Conservation (phyloP, 2,329 filamentous ascomycete genomes). For the Trematosphaeria pertusa region DNA sequence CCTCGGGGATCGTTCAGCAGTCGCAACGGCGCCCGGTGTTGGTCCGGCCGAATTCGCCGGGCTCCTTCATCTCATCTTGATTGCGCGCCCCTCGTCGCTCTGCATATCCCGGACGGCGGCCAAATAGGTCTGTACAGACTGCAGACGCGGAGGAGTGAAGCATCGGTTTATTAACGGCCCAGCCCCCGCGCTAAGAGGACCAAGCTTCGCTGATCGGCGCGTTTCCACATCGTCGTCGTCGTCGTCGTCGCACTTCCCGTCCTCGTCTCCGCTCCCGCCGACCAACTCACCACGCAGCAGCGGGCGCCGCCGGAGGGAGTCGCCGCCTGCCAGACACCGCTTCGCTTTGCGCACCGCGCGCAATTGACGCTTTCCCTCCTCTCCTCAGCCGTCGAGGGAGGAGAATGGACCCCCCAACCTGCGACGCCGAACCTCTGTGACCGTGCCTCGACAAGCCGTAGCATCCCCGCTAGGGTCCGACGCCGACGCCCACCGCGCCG, state of each 20-base stretch:
- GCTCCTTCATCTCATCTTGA: background rate
- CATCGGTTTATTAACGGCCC: background rate
- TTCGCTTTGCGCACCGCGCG: constrained; percentile 1
- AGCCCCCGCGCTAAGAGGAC: background rate
- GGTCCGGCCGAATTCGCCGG: background rate
- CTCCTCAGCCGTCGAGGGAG: constrained; percentile 3
- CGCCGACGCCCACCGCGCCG: constrained; percentile 8
- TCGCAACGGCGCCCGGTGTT: background rate
- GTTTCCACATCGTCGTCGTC: background rate
- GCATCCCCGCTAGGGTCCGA: constrained; percentile 10
- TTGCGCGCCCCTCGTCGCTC: background rate
- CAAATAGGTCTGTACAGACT: background rate
- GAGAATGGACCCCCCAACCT: constrained; percentile 25
- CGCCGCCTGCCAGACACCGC: constrained; percentile 1
- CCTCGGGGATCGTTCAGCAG: background rate
- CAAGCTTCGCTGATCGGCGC: background rate
- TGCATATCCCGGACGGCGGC: background rate
- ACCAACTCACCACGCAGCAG: background rate
- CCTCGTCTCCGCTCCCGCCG: background rate
- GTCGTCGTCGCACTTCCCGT: background rate
- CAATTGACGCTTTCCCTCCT: constrained; percentile 13
- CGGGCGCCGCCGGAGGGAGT: constrained; percentile 3
- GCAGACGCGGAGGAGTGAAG: background rate
- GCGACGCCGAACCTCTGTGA: constrained; percentile 27
- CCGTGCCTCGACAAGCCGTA: constrained; percentile 20